phyloP scores from a whole-genome alignment of 2,329 filamentous ascomycete species.

The Rosellinia necatrix region DNA sequence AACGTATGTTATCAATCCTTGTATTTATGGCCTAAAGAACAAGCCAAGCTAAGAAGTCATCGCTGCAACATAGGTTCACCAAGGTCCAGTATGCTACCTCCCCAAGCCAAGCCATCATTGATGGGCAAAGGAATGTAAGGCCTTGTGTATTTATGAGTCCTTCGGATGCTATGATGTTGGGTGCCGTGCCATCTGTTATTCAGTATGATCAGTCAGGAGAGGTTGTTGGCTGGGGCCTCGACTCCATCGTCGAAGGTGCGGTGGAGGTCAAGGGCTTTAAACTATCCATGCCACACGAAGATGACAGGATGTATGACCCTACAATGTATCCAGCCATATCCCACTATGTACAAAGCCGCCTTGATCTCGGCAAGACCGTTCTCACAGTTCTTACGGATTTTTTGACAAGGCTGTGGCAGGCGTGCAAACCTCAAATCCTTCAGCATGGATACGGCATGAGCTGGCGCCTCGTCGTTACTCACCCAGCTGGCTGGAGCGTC shows the following conservation, averaged over 20 bases:
- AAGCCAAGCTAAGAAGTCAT: not conserved
- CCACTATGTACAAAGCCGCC: not conserved
- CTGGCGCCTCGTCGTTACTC: conserved; percentile 5
- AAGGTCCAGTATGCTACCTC: not conserved
- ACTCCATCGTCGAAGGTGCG: conserved; percentile 2
- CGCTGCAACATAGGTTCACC: conserved; percentile 2
- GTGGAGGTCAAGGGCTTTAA: conserved; percentile 5
- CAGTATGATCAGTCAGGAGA: not conserved
- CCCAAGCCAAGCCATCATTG: not conserved
- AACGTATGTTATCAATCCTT: conserved; percentile 7
- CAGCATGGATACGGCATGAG: not conserved
- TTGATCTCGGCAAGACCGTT: conserved; percentile 4
- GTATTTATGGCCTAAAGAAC: not conserved
- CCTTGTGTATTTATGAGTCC: not conserved
- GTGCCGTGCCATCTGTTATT: conserved; percentile 3
- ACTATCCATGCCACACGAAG: conserved; percentile 2
- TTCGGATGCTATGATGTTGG: not conserved
- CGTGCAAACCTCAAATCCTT: conserved; percentile 4
- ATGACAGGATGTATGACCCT: conserved; percentile 4
- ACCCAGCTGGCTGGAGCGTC: conserved; percentile 4
- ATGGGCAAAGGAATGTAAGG: not conserved
- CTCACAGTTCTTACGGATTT: conserved; percentile 1
- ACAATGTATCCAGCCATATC: not conserved
- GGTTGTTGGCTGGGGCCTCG: conserved; percentile 1
- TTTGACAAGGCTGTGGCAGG: conserved; percentile 8